phyloP scores from a whole-genome alignment of 495 filamentous ascomycete species.

The Schizothecium vesticola region DNA sequence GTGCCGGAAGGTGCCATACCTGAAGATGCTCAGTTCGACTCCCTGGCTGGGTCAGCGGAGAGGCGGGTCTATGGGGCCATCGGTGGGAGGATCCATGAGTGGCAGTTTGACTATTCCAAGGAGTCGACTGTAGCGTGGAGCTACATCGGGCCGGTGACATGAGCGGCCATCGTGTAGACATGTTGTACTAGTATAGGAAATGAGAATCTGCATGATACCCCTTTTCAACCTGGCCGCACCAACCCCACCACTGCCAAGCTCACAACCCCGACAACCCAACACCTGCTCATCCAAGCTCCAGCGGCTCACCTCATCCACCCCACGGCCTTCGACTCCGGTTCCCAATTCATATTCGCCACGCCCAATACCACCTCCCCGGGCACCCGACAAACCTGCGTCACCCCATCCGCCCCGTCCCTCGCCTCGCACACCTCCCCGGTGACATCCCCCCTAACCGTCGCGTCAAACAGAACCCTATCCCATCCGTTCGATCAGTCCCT shows the following conservation, averaged over 20 bases:
- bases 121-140: not conserved
- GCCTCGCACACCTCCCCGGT: conserved; percentile 5
- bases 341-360: conserved; percentile 9
- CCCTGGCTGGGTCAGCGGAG: not conserved
- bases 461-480: conserved; percentile 4
- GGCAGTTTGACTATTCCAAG: not conserved
- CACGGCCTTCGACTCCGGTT: not conserved
- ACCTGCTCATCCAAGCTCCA: not conserved
- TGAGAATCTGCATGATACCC: not conserved
- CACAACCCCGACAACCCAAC: not conserved
- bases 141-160: not conserved
- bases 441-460: conserved; percentile 3
- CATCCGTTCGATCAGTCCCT: not conserved
- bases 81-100: not conserved
- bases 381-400: conserved; percentile 5
- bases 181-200: not conserved
- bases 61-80: not conserved
- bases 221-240: not conserved
- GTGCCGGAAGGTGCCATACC: not conserved
- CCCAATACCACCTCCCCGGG: conserved; percentile 5
- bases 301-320: not conserved
- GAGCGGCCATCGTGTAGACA: not conserved
- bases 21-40: not conserved
- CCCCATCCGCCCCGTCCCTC: not conserved
- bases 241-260: not conserved